Evolutionary conservation across 2,329 filamentous ascomycete species (phyloP).

Genomic region (Ceratocystis albifundus): DNA sequence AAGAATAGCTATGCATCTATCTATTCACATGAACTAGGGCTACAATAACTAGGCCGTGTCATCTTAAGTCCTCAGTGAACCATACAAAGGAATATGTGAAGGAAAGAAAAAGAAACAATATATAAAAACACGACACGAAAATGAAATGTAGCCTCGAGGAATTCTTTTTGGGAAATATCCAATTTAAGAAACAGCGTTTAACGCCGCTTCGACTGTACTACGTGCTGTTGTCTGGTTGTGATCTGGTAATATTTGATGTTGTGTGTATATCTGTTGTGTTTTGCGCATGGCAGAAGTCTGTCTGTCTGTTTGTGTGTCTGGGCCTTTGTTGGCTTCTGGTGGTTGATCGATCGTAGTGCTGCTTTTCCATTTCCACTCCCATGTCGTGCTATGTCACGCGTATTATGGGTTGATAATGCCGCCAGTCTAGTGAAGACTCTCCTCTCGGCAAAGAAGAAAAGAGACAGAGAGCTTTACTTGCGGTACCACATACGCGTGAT

Average conservation of each 20-base stretch:
- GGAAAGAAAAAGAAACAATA: not conserved
- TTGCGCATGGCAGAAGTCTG: not conserved
- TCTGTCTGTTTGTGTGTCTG: not conserved
- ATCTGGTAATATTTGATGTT: constrained; percentile 1
- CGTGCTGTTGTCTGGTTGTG: constrained; percentile 8
- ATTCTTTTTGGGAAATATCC: not conserved
- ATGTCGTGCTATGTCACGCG: not conserved
- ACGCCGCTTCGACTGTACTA: constrained; percentile 1
- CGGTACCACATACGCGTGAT: constrained; percentile 49
- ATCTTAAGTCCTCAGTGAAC: not conserved
- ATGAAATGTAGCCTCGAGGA: not conserved
- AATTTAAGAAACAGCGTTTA: constrained; percentile 1
- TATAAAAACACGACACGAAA: not conserved
- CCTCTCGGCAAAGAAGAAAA: too few relatives aligned
- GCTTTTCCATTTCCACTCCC: not conserved
- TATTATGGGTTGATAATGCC: not conserved
- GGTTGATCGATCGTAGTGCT: not conserved
- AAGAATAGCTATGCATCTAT: too few relatives aligned
- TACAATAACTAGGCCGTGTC: too few relatives aligned
- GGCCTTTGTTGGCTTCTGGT: constrained; percentile 4
- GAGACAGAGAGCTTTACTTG: constrained; percentile 35
- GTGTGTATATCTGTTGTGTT: not conserved
- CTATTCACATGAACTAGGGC: too few relatives aligned
- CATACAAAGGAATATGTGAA: not conserved
- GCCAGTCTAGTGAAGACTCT: not conserved